Conservation (phyloP, 2,329 filamentous ascomycete genomes). For the Neofusicoccum sp. region DNA sequence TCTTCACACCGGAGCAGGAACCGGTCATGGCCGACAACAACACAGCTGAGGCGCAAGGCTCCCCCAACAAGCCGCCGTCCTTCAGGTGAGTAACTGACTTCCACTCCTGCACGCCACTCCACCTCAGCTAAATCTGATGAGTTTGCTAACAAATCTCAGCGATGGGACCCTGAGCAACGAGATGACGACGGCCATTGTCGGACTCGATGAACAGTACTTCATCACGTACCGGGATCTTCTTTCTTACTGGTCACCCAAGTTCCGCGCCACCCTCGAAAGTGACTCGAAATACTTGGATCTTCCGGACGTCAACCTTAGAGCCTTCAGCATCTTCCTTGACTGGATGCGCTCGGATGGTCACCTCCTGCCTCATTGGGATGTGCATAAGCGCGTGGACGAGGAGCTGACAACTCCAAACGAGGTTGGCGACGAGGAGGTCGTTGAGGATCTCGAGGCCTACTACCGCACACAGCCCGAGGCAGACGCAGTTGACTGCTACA, state of each 20-base stretch:
- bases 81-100: neutral
- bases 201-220: neutral
- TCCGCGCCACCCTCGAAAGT: neutral
- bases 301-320: neutral
- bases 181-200: neutral
- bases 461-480: constrained; percentile 1
- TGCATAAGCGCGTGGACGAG: neutral
- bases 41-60: neutral
- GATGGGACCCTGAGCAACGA: neutral
- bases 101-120: neutral
- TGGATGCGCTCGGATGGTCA: neutral
- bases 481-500: constrained; percentile 3
- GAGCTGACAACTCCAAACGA: neutral
- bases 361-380: neutral
- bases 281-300: neutral
- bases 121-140: neutral
- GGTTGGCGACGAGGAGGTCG: neutral
- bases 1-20: neutral
- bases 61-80: neutral
- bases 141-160: neutral
- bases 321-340: constrained; percentile 11
- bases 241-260: neutral
- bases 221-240: neutral
- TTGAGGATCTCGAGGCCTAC: neutral
- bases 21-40: neutral